These are phyloP conservation scores for Kodamaea arcana DNA, from an alignment of 1,139 yeast species.

Conservation along the genomic window DNA sequence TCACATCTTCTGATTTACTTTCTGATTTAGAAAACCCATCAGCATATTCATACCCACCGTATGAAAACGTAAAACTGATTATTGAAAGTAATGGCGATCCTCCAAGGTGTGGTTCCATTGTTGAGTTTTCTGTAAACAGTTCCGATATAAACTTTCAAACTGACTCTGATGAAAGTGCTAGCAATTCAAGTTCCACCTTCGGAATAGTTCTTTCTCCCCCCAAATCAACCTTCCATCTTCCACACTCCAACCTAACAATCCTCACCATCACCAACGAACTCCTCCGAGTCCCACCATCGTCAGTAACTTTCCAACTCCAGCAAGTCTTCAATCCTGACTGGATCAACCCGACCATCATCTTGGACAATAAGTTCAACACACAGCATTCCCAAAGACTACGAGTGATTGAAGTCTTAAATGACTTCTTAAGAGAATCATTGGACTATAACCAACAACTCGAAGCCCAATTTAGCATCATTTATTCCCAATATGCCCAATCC, in stretches of 20 bases:
- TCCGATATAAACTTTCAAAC: too few relatives aligned
- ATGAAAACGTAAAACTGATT: conserved; percentile 15
- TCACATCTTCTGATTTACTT: too few relatives aligned
- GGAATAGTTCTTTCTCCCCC: conserved; percentile 35
- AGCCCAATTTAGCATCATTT: conserved; percentile 18
- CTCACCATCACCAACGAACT: conserved; percentile 31
- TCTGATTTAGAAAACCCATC: too few relatives aligned
- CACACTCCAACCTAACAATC: conserved; percentile 29
- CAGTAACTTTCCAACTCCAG: conserved; percentile 26
- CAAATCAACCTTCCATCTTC: conserved; percentile 30
- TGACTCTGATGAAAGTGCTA: too few relatives aligned
- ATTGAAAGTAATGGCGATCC: conserved; percentile 16
- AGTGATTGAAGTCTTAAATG: conserved; percentile 18
- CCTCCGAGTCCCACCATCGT: conserved; percentile 21
- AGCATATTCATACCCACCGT: conserved; percentile 7
- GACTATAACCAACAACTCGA: conserved; percentile 9
- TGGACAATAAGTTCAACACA: conserved; percentile 23
- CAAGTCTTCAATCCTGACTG: conserved; percentile 22
- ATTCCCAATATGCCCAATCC: conserved; percentile 21
- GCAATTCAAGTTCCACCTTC: conserved; percentile 13
- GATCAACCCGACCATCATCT: conserved; percentile 16
- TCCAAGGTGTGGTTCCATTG: conserved; percentile 32
- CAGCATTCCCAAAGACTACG: conserved; percentile 14
- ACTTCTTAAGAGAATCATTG: conserved; percentile 16
- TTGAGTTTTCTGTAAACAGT: conserved; percentile 28